These are phyloP conservation scores for Ascosphaera apis DNA, from an alignment of 2,329 filamentous ascomycete species.

Conservation along the genomic window DNA sequence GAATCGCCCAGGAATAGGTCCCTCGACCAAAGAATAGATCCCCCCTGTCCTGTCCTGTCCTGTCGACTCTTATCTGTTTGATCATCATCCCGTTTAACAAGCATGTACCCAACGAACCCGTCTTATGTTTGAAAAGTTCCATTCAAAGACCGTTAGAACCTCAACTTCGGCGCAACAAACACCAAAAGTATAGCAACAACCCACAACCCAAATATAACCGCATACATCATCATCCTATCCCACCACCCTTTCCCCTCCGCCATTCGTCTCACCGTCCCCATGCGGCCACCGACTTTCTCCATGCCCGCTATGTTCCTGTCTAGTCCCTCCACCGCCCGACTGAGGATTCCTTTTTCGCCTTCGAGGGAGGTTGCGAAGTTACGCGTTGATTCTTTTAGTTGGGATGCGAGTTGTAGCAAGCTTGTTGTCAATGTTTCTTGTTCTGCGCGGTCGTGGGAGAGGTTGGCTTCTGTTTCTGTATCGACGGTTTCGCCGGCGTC, in stretches of 20 bases:
- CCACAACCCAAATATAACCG: conserved; percentile 63
- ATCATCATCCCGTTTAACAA: no score
- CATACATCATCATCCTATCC: conserved; percentile 65
- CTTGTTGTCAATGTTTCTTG: conserved; percentile 65
- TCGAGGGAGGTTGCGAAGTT: conserved; percentile 51
- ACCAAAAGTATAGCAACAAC: conserved; percentile 56
- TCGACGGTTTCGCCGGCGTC: conserved; percentile 14
- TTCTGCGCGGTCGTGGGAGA: conserved; percentile 55
- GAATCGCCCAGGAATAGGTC: no score
- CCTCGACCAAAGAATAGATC: no score
- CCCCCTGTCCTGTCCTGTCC: no score
- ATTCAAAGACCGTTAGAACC: conserved; percentile 41
- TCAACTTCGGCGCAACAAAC: conserved; percentile 66
- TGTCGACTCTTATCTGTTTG: no score
- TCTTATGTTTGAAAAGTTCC: no score
- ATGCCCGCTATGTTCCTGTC: conserved; percentile 55
- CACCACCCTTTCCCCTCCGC: conserved; percentile 76
- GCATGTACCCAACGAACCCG: no score
- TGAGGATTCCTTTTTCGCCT: conserved; percentile 48
- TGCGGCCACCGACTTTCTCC: conserved; percentile 49
- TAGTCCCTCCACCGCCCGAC: conserved; percentile 48
- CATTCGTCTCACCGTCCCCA: conserved; percentile 57
- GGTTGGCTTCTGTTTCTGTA: conserved; percentile 47
- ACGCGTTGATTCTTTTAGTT: conserved; percentile 52
- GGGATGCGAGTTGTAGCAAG: conserved; percentile 55